Percentiles rank a stretch among this genome's conserved stretches.
These are phyloP conservation scores for Podospora pseudoanserina DNA, from an alignment of 495 filamentous ascomycete genomes.

Conservation along the genomic window DNA sequence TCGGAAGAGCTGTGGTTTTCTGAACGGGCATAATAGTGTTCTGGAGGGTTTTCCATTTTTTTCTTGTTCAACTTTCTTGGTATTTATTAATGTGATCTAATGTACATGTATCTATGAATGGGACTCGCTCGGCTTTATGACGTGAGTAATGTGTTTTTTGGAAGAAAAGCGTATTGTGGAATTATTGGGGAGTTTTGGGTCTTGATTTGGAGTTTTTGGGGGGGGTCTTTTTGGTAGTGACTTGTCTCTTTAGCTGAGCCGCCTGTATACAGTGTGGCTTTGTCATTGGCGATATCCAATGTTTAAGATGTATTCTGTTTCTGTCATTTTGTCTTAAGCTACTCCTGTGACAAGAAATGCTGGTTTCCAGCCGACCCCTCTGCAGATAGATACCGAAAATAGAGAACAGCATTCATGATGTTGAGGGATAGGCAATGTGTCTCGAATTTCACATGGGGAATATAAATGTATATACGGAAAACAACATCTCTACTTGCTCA, in stretches of 20 bases:
- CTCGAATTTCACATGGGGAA: too few species aligned
- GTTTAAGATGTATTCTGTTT: too few species aligned
- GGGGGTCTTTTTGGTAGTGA: not conserved
- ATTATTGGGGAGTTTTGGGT: not conserved
- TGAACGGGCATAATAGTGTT: not conserved
- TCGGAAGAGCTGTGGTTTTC: constrained; percentile 32
- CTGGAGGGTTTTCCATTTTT: not conserved
- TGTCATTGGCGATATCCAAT: too few species aligned
- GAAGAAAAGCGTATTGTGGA: not conserved
- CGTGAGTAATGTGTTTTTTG: not conserved
- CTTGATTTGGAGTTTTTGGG: not conserved
- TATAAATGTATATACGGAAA: too few species aligned
- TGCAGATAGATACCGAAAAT: too few species aligned
- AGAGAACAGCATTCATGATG: too few species aligned
- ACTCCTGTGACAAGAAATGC: too few species aligned
- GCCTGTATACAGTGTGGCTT: not conserved
- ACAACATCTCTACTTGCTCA: too few species aligned
- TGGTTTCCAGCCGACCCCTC: too few species aligned
- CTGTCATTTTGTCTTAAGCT: too few species aligned
- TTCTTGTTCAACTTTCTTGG: not conserved
- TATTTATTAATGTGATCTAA: not conserved
- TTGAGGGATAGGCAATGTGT: too few species aligned
- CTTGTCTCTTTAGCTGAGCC: not conserved
- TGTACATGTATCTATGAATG: not conserved
- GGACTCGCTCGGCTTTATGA: not conserved